These are phyloP conservation scores for Macadamia integrifolia DNA, from an alignment of 164 flowering plant genomes.

Conservation along the genomic window DNA sequence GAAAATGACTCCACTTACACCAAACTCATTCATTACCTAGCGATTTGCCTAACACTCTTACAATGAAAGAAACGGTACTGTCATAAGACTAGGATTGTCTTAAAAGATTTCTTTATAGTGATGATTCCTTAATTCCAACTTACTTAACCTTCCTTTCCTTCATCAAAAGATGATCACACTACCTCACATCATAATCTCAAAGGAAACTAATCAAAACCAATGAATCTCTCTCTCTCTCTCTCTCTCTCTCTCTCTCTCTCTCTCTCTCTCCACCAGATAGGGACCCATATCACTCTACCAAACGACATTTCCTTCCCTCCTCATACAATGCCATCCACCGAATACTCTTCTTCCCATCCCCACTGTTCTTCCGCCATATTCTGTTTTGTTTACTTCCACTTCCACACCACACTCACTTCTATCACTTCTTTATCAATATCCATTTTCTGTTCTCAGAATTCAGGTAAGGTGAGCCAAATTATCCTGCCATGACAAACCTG, in stretches of 20 bases:
- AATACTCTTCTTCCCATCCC: slow-evolving; percentile 12
- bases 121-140: neutral
- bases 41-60: neutral
- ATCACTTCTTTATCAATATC: neutral
- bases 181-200: too few relatives aligned
- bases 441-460: neutral
- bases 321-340: slow-evolving; percentile 14
- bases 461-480: neutral
- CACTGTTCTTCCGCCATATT: too few relatives aligned
- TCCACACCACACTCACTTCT: slow-evolving; percentile 1
- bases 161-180: neutral
- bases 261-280: neutral
- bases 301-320: slow-evolving; percentile 26
- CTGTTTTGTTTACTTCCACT: neutral
- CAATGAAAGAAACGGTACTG: neutral
- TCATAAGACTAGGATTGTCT: neutral
- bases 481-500: slow-evolving; percentile 43
- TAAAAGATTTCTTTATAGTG: neutral
- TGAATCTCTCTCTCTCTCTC: neutral
- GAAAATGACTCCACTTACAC: too few relatives aligned
- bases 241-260: slow-evolving; percentile 4
- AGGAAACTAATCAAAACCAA: neutral
- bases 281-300: slow-evolving; percentile 21
- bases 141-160: neutral
- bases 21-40: neutral